A percentile compares a stretch with the other conserved stretches of the same genome.
These are phyloP conservation scores for Geotrichum ghanense DNA, from an alignment of 805 yeast genomes.

Conservation along the genomic window DNA sequence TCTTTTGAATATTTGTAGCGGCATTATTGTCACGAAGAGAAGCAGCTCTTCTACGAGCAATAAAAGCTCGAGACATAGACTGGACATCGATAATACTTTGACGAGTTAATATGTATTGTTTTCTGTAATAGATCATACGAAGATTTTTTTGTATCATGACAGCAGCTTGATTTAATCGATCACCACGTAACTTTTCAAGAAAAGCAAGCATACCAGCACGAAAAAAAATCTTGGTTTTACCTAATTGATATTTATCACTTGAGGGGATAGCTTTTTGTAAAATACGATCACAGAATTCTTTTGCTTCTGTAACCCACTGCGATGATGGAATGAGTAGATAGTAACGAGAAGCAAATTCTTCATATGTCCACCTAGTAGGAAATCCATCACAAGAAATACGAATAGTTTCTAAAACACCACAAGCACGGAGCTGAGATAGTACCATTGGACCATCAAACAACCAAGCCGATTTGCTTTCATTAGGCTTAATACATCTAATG, in stretches of 20 bases:
- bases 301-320: slow-evolving; percentile 50
- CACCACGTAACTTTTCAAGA: slow-evolving; percentile 74
- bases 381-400: slow-evolving; percentile 96
- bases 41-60: slow-evolving; percentile 46
- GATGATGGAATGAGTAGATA: slow-evolving; percentile 68
- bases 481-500: slow-evolving; percentile 95
- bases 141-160: slow-evolving; percentile 76
- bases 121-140: slow-evolving; percentile 52
- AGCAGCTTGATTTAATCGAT: slow-evolving; percentile 68
- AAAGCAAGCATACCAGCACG: slow-evolving; percentile 94
- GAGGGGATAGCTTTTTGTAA: slow-evolving; percentile 47
- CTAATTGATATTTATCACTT: slow-evolving; percentile 67
- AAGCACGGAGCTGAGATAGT: slow-evolving; percentile 86
- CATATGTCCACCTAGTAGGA: slow-evolving; percentile 93
- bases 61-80: slow-evolving; percentile 48
- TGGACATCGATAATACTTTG: slow-evolving; percentile 48
- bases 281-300: slow-evolving; percentile 57
- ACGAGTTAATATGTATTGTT: slow-evolving; percentile 43
- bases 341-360: slow-evolving; percentile 83
- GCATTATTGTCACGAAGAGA: slow-evolving; percentile 39
- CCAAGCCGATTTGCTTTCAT: slow-evolving; percentile 92
- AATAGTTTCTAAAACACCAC: slow-evolving; percentile 97
- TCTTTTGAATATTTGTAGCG: slow-evolving; percentile 65
- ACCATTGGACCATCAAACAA: slow-evolving; percentile 93
- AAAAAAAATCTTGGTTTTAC: slow-evolving; percentile 88